These are phyloP conservation scores for Vigna hirtella DNA, from an alignment of 306 rosid species.

Conservation along the genomic window DNA sequence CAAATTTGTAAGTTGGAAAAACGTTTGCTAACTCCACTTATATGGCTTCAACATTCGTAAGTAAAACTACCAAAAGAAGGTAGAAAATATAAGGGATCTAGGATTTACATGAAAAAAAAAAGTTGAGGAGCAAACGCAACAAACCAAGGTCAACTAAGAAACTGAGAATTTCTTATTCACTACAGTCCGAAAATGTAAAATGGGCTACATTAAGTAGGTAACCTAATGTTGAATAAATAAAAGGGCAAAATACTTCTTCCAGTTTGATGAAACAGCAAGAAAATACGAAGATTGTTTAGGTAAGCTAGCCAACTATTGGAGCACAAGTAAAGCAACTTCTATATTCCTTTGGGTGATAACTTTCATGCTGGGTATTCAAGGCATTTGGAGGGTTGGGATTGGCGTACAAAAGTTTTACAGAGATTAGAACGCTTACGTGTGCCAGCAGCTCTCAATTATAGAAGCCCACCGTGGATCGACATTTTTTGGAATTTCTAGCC, in stretches of 20 bases:
- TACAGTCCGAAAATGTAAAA: slow-evolving; percentile 3
- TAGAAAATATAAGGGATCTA: neutral
- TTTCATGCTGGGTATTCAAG: slow-evolving; percentile 26
- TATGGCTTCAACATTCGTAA: slow-evolving; percentile 3
- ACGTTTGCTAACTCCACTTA: slow-evolving; percentile 4
- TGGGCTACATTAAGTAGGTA: slow-evolving; percentile 19
- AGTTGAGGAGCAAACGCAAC: neutral
- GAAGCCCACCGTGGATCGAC: slow-evolving; percentile 88
- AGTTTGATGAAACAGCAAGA: slow-evolving; percentile 33
- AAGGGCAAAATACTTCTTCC: slow-evolving; percentile 15
- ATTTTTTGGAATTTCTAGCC: slow-evolving; percentile 88
- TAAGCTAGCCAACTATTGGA: slow-evolving; percentile 27
- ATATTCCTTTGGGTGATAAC: slow-evolving; percentile 31
- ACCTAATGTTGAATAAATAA: slow-evolving; percentile 7
- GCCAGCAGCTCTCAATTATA: slow-evolving; percentile 95
- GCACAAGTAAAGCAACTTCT: slow-evolving; percentile 6
- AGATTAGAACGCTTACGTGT: slow-evolving; percentile 58
- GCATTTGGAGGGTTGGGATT: neutral
- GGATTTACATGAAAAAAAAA: neutral
- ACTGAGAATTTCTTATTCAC: slow-evolving; percentile 24
- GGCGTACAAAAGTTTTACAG: neutral
- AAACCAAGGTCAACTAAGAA: slow-evolving; percentile 22
- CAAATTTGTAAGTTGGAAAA: slow-evolving; percentile 37
- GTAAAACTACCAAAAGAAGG: slow-evolving; percentile 22
- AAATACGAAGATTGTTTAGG: slow-evolving; percentile 24